phyloP scores from a whole-genome alignment of 257 asterid species.

The Solanum chmielewskii region DNA sequence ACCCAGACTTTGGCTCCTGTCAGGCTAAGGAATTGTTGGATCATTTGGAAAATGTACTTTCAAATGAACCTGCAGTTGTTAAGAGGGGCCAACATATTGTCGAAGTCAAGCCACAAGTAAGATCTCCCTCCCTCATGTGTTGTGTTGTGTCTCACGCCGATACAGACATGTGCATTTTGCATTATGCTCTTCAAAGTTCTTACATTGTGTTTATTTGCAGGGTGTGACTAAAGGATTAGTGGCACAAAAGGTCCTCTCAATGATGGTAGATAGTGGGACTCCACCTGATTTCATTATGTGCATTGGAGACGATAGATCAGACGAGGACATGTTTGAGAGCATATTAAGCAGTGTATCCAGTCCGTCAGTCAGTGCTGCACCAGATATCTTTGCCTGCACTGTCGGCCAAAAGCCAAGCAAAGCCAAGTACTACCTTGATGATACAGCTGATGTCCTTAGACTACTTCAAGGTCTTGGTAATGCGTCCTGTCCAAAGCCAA shows the following conservation, averaged over 20 bases:
- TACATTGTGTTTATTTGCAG: constrained; percentile 25
- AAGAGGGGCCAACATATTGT: constrained; percentile 84
- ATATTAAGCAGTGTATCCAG: constrained; percentile 33
- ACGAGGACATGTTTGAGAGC: constrained; percentile 93
- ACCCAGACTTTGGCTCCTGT: constrained; percentile 83
- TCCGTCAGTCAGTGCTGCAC: constrained; percentile 30
- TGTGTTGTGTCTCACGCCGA: neutral
- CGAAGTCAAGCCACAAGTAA: constrained; percentile 92
- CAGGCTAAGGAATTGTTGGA: constrained; percentile 74
- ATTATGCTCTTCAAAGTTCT: neutral
- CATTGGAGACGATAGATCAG: constrained; percentile 81
- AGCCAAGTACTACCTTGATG: constrained; percentile 85
- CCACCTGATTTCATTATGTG: constrained; percentile 77
- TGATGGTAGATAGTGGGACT: constrained; percentile 31
- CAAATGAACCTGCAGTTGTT: constrained; percentile 90
- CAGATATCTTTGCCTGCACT: constrained; percentile 81
- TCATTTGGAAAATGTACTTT: constrained; percentile 76
- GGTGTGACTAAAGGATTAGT: constrained; percentile 88
- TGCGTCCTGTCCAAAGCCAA: constrained; percentile 55
- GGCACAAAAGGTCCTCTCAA: constrained; percentile 55
- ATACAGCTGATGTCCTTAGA: constrained; percentile 56
- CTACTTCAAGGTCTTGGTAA: constrained; percentile 58
- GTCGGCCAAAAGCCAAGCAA: constrained; percentile 97
- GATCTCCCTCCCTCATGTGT: neutral
- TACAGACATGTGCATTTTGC: neutral